Base-by-base conservation (phyloP, 805 yeast species). In the Wickerhamiella slavikovae region DNA sequence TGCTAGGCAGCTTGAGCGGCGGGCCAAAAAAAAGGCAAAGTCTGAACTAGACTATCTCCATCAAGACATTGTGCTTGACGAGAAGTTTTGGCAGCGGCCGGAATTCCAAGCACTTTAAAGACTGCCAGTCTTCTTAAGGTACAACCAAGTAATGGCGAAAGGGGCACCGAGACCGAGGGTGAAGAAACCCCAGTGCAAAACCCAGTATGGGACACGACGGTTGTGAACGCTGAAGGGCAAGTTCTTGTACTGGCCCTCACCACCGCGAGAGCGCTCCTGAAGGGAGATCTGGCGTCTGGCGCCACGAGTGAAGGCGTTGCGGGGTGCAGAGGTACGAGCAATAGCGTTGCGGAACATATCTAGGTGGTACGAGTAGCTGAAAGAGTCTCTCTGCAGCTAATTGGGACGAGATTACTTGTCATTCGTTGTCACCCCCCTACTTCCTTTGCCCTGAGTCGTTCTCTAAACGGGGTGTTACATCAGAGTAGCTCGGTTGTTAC, bases 211-310 rank as follows among this genome's bases (percentile, higher is more conserved):
- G 41, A 85, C 66, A 62, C 71, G 76, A 67, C 93, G 82, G 68
- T 72, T 64, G 67, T 80, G 82, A 39, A 85, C 92, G 66, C 70
- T 70, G 71, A 85, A 89, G 41, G 98, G 98, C 39, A 85, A 51
- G 68, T 89, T 85, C 48, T 75, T 62, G 72, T 89, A 89, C 28
- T 73, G 71, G 49, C 95, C 95, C 48, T 68, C 75, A 45, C 70
- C 69, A 50, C 65, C 71, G 57, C 68, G 76, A 39, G n/a, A n/a
- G n/a, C n/a, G n/a, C n/a, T n/a, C n/a, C n/a, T n/a, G n/a, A n/a
- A n/a, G n/a, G n/a, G n/a, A n/a, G n/a, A n/a, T n/a, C n/a, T n/a
- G n/a, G n/a, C n/a, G n/a, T n/a, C n/a, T n/a, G n/a, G n/a, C n/a
- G n/a, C n/a, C n/a, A n/a, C n/a, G n/a, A n/a, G n/a, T n/a, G n/a